phyloP scores from a whole-genome alignment of 148 eudicot species.

The Rhododendron simsii region DNA sequence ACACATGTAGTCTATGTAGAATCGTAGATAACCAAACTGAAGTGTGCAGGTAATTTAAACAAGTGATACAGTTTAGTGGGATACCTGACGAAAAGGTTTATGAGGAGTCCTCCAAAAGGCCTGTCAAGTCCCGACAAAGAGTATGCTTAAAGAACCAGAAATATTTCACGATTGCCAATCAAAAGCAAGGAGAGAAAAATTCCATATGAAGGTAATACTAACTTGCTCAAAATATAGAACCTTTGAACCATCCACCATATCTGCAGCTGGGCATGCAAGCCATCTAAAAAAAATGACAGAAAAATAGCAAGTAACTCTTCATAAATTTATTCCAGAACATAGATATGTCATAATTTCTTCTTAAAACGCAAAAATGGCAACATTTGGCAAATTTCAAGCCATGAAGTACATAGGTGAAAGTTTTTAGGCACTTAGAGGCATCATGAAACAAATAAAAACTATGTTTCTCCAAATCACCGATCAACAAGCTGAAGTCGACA shows the following conservation, averaged over 20 bases:
- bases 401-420: neutral
- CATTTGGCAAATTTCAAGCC: too few relatives aligned
- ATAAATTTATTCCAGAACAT: neutral
- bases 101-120: constrained; percentile 99
- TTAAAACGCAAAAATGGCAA: neutral
- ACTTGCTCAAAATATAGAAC: constrained; percentile 88
- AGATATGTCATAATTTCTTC: neutral
- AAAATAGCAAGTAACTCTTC: neutral
- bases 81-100: constrained; percentile 95
- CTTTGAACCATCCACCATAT: constrained; percentile 92
- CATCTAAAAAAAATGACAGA: constrained; percentile 40
- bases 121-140: constrained; percentile 36
- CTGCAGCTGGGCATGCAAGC: constrained; percentile 94
- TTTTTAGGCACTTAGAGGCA: neutral
- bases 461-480: neutral
- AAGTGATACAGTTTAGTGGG: neutral
- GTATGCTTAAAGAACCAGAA: neutral
- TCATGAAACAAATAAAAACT: neutral
- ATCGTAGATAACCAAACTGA: neutral
- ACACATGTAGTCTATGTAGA: neutral
- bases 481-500: neutral
- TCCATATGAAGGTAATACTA: neutral
- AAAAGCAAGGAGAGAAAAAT: neutral
- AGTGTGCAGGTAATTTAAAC: neutral
- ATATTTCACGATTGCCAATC: neutral